Base-by-base conservation (phyloP, 2,329 filamentous ascomycete species). In the Chaetomiaceae sp. region DNA sequence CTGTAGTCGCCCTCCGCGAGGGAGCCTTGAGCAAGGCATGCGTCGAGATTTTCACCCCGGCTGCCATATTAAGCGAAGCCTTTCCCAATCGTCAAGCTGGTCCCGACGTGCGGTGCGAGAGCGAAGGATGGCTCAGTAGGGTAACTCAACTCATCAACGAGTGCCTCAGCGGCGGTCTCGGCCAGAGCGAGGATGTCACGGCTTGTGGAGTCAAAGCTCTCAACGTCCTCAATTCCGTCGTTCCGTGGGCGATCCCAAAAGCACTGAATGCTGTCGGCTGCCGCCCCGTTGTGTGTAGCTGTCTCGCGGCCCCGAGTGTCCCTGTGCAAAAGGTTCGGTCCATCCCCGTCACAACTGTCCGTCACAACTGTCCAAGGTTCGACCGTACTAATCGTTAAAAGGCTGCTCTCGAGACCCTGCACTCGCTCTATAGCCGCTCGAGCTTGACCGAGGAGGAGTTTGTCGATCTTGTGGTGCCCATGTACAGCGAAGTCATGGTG, bases 31-130 rank as follows among this genome's bases (percentile, higher is more conserved):
- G 90, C 66, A 88, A 90, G 67, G 89, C 89, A 10, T 87, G 94
- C 64, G 89, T 97, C 57, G 94, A 97, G 68, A 90, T 97, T 57
- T 95, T 96, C 68, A 95, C 91, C 0, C 90, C 94, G 1, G 77
- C 82, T 21, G 73, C 76, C 1, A 85, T 96, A 18, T 81, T 96
- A 51, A 72, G 81, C 57, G 86, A 95, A 58, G 78, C 86, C 21
- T 89, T 90, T 63, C 86, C 89, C 10, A 84, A 86, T 62, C 79
- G 90, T 61, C 85, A 89, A 58, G 68, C 79, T 34, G 81, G 79
- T 42, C 76, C 85, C 23, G 79, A 85, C 48, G 82, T 95, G 51
- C 84, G 92, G 34, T 87, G 75, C 66, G 90, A 87, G 13, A 76
- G 85, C 36, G 89, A 96, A 60, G 95, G 94, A 16, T 99, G 94